phyloP scores from a whole-genome alignment of 805 yeast species.

The Starmerella geochares region DNA sequence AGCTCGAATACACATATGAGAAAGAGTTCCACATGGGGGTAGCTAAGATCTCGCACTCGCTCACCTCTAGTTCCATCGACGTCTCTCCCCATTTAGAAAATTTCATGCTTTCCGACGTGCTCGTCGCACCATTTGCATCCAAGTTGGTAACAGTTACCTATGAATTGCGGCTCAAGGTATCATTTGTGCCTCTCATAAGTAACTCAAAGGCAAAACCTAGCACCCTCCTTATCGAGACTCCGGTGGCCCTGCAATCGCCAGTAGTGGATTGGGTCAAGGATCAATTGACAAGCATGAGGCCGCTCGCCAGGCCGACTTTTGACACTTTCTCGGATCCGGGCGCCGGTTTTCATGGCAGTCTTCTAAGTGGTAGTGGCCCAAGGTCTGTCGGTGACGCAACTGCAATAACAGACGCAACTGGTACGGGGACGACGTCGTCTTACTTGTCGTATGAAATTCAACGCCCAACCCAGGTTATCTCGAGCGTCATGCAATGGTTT shows the following conservation, averaged over 20 bases:
- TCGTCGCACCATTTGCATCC: background rate
- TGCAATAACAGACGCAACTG: background rate
- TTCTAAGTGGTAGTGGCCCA: background rate
- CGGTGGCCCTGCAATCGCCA: background rate
- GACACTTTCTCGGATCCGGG: background rate
- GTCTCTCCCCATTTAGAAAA: background rate
- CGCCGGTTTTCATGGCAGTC: background rate
- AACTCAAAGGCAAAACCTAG: background rate
- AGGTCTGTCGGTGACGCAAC: background rate
- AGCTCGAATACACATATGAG: background rate
- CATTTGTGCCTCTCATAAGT: background rate
- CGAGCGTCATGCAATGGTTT: constrained; percentile 2
- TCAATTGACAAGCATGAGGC: background rate
- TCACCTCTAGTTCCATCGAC: background rate
- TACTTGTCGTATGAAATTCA: constrained; percentile 1
- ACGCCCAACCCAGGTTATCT: background rate
- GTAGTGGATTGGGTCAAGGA: background rate
- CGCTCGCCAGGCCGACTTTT: background rate
- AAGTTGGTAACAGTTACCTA: background rate
- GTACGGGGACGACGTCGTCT: background rate
- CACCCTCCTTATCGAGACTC: background rate
- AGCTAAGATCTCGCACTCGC: background rate
- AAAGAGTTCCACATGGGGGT: background rate
- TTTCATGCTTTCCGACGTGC: background rate
- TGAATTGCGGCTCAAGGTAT: background rate